Evolutionary conservation across 2,329 filamentous ascomycete genomes (phyloP), one percentile per base, ranked within the genome.

Genomic region (Neonectria magnoliae): DNA sequence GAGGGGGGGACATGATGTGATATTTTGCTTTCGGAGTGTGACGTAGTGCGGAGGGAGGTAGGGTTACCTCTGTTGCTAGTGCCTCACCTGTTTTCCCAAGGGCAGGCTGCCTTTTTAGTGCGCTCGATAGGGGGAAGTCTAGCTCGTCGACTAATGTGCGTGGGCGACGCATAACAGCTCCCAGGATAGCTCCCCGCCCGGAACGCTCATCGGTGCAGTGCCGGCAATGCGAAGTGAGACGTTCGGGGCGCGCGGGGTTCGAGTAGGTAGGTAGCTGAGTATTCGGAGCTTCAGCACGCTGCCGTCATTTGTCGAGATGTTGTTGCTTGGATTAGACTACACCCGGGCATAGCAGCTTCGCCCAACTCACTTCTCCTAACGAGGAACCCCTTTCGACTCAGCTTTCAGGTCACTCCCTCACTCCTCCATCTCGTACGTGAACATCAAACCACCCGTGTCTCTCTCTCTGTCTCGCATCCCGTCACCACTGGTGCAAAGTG

Each of bases 31-130:
- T 22, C 18, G 36, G 31, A 54, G 22, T 9, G 41, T 63, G 60
- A 58, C 55, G 60, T 57, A 41, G 50, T 54, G 48, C 60, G 31
- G 25, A 54, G 31, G 51, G 25, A 44, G 18, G 25, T n/a, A n/a
- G 38, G 38, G 38, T 41, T 6, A 31, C 8, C 2, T 41, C 25
- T 25, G 25, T 25, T 25, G 25, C 25, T 47, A 53, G 44, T 57
- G 44, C 31, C 18, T 47, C 27, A 20, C 20, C 51, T 18, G 25
- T 25, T 10, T 11, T 20, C 10, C 33, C 18, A 44, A 9, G 25
- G 31, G 38, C n/a, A 27, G 48, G 48, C 25, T 16, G 45, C 5
- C 20, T 14, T 44, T 18, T 44, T 54, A 52, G 18, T 60, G 22
- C n/a, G 18, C 57, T 41, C 22, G 33, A 36, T 45, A 25, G 25